Evolutionary conservation across 441 rosid genomes (phyloP).

Genomic region (Arabidopsis hybrid): DNA sequence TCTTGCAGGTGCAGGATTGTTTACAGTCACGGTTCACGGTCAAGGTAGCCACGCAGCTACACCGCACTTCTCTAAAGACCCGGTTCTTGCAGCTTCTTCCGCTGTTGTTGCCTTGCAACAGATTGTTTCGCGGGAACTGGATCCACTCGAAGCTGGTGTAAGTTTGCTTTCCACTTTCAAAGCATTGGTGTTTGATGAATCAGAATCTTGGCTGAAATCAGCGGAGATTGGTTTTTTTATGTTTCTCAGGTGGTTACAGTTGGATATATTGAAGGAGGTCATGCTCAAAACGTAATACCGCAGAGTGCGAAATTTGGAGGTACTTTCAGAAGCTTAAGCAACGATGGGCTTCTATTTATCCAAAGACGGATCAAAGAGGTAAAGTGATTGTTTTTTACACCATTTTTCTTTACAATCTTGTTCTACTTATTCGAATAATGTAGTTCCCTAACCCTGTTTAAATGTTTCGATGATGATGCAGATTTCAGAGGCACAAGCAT

Average conservation of each 20-base stretch:
- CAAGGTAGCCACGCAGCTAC: conserved; percentile 70
- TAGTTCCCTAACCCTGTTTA: neutral
- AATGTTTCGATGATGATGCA: conserved; percentile 3
- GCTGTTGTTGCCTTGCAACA: conserved; percentile 75
- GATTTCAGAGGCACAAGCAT: conserved; percentile 50
- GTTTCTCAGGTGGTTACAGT: conserved; percentile 62
- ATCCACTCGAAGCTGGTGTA: conserved; percentile 81
- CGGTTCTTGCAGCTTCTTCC: conserved; percentile 72
- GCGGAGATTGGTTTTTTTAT: neutral
- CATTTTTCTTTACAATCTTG: conserved; percentile 12
- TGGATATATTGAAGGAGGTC: conserved; percentile 66
- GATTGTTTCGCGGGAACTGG: conserved; percentile 72
- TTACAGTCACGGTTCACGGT: conserved; percentile 59
- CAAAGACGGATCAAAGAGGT: conserved; percentile 69
- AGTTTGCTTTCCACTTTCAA: conserved; percentile 9
- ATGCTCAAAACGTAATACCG: conserved; percentile 62
- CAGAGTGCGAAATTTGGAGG: conserved; percentile 59
- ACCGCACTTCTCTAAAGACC: conserved; percentile 66
- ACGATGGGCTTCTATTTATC: conserved; percentile 52
- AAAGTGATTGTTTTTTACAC: neutral
- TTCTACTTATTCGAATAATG: neutral
- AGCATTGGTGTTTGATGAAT: neutral
- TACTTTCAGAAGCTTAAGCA: conserved; percentile 64
- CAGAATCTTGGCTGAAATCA: neutral
- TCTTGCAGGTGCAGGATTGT: conserved; percentile 72